Conservation (phyloP, 2,329 filamentous ascomycete species). For the Trichoderma endophyticum region DNA sequence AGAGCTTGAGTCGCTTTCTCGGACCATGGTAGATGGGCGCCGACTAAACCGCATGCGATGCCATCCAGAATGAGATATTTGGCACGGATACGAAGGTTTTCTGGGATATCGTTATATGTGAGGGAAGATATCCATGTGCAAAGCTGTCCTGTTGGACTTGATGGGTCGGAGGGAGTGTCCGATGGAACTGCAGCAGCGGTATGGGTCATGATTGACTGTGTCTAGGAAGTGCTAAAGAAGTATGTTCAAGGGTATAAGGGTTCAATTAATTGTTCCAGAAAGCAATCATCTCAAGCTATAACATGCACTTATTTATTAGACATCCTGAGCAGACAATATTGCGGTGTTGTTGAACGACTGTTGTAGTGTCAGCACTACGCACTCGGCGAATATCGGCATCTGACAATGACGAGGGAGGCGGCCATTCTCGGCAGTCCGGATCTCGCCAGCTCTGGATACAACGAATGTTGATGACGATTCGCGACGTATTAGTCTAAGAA, state of each 20-base stretch:
- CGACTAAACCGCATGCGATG: constrained; percentile 39
- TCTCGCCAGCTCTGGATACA: not conserved
- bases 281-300: not conserved
- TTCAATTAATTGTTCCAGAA: not conserved
- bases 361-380: not conserved
- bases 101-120: constrained; percentile 31
- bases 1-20: constrained; percentile 34
- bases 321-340: not conserved
- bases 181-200: not conserved
- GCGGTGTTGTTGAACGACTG: not conserved
- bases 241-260: not conserved
- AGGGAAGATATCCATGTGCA: constrained; percentile 30
- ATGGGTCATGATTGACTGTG: not conserved
- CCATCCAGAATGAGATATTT: constrained; percentile 45
- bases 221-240: not conserved
- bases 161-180: not conserved
- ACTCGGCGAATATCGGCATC: not conserved
- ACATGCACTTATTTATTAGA: not conserved
- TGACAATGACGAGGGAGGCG: not conserved
- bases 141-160: constrained; percentile 21
- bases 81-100: constrained; percentile 30
- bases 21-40: constrained; percentile 40
- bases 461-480: not conserved
- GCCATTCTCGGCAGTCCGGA: not conserved
- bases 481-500: not conserved